Evolutionary conservation across 2,329 filamentous ascomycete species (phyloP).

Genomic region (Fusarium sp.): DNA sequence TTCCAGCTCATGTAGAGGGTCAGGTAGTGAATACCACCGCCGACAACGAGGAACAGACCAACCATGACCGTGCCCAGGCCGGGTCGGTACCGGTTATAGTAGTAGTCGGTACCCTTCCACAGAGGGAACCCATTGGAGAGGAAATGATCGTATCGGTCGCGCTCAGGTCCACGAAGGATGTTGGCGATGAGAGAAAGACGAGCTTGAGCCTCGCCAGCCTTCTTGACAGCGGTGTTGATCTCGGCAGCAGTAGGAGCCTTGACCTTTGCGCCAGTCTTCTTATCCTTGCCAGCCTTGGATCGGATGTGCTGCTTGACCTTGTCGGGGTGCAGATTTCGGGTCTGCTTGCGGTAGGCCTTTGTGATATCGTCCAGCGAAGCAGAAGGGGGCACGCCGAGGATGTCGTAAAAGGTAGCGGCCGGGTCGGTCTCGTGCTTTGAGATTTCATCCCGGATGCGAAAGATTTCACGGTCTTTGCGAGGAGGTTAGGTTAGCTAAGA

Average conservation of each 20-base stretch:
- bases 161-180: slow-evolving; percentile 80
- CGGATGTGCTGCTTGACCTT: slow-evolving; percentile 89
- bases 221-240: slow-evolving; percentile 80
- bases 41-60: slow-evolving; percentile 82
- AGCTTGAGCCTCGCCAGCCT: slow-evolving; percentile 83
- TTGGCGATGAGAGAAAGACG: slow-evolving; percentile 85
- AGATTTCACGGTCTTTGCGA: slow-evolving; percentile 89
- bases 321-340: slow-evolving; percentile 87
- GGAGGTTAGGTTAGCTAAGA: slow-evolving; percentile 13
- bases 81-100: slow-evolving; percentile 93
- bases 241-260: slow-evolving; percentile 79
- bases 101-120: slow-evolving; percentile 98
- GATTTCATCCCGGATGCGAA: slow-evolving; percentile 91
- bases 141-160: slow-evolving; percentile 95
- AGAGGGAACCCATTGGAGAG: slow-evolving; percentile 89
- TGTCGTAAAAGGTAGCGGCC: slow-evolving; percentile 92
- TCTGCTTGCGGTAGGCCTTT: slow-evolving; percentile 92
- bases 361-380: slow-evolving; percentile 89
- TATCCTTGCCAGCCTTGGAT: slow-evolving; percentile 69
- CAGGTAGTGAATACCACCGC: slow-evolving; percentile 87
- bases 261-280: slow-evolving; percentile 67
- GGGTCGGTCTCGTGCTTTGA: slow-evolving; percentile 76
- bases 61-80: slow-evolving; percentile 85
- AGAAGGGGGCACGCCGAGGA: slow-evolving; percentile 77
- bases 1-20: slow-evolving; percentile 87